Base-by-base conservation (phyloP, 208 protist genomes). In the Leishmania lainsoni region DNA sequence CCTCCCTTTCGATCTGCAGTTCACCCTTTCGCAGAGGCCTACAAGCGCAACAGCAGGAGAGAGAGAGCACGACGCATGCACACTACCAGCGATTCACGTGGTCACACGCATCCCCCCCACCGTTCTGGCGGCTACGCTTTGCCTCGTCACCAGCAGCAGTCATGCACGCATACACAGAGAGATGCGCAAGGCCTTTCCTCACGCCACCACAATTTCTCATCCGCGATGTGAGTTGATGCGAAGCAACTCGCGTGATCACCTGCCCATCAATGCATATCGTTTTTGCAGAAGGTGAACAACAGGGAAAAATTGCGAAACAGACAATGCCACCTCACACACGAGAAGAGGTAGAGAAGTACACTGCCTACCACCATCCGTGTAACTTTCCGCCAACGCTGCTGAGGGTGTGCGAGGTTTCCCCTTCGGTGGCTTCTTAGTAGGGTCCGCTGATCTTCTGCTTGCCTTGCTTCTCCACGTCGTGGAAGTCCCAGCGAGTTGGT, bases 401-500 rank as follows among this genome's bases (percentile, higher is more conserved):
- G 29, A 39, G 29, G 29, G 29, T 39, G 61, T 39, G 26, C 29
- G 42, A 39, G 29, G 29, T 39, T 20, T 12, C 22, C n/a, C 22
- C 39, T 26, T 51, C 69, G 35, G 69, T 29, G 26, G 74, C 16
- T 63, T 63, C 5, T 66, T 90, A 98, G 76, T 96, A 96, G 0
- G 95, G 95, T 5, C 95, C 95, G 78, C 92, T 96, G 72, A 93
- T 87, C 85, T 94, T 96, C 79, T 81, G 95, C 86, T 98, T 98
- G 74, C 83, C 84, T 83, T 98, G 95, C 86, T 94, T 94, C 80
- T 98, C 90, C 59, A 97, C 86, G 76, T 98, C 92, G 80, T 98
- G 92, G 86, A 91, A 98, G 86, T 98, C 95, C 95, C 95, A 98
- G 63, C 95, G 84, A 9, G 95, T 98, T 12, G 93, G 93, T 81